These are phyloP conservation scores for Rehmannia glutinosa DNA, from an alignment of 257 asterid genomes.

Conservation along the genomic window DNA sequence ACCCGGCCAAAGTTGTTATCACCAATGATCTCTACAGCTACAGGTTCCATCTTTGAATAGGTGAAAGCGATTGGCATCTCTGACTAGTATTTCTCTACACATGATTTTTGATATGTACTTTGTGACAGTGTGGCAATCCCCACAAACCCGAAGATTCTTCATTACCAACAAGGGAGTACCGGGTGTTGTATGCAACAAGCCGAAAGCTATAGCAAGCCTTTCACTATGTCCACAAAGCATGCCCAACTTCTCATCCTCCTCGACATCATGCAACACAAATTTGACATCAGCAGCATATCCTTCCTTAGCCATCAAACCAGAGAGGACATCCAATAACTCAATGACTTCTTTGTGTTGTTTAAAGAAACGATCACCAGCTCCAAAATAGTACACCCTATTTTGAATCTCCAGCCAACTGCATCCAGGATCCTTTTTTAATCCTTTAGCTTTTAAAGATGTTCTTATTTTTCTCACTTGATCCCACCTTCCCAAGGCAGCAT, in stretches of 20 bases:
- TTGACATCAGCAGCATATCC: slow-evolving; percentile 53
- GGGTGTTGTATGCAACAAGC: slow-evolving; percentile 47
- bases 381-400: slow-evolving; percentile 41
- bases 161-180: slow-evolving; percentile 49
- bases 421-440: slow-evolving; percentile 68
- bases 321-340: slow-evolving; percentile 33
- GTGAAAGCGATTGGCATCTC: slow-evolving; percentile 63
- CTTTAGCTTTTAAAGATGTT: slow-evolving; percentile 44
- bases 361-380: slow-evolving; percentile 42
- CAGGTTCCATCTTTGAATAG: slow-evolving; percentile 55
- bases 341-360: slow-evolving; percentile 39
- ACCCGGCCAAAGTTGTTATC: slow-evolving; percentile 9
- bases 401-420: slow-evolving; percentile 71
- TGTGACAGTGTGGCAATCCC: slow-evolving; percentile 62
- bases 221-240: slow-evolving; percentile 58
- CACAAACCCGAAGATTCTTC: slow-evolving; percentile 67
- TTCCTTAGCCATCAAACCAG: slow-evolving; percentile 50
- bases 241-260: slow-evolving; percentile 48
- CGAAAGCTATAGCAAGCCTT: slow-evolving; percentile 63
- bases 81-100: slow-evolving; percentile 50
- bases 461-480: slow-evolving; percentile 56
- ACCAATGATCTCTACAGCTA: slow-evolving; percentile 62
- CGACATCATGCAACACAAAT: slow-evolving; percentile 51
- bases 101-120: slow-evolving; percentile 50
- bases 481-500: slow-evolving; percentile 68